Conservation (phyloP, 495 filamentous ascomycete genomes). For the Cercophora sp. region DNA sequence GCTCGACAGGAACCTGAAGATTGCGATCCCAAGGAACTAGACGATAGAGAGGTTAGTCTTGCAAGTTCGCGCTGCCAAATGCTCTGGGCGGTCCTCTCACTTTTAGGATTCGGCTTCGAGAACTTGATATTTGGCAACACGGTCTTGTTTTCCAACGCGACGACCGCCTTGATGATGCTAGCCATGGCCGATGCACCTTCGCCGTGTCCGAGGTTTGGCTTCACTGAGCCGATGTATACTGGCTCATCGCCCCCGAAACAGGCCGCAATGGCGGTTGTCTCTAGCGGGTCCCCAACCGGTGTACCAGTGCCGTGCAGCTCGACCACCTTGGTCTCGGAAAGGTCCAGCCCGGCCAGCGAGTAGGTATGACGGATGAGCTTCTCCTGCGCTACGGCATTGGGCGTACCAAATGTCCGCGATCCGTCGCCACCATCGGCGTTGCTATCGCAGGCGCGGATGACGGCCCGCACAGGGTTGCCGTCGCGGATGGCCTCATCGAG, state of each 20-base stretch:
- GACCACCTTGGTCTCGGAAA: slow-evolving; percentile 36
- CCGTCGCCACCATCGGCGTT: slow-evolving; percentile 52
- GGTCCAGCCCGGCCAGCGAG: slow-evolving; percentile 35
- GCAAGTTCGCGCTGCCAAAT: too few relatives aligned
- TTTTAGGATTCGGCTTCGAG: slow-evolving; percentile 35
- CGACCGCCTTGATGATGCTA: slow-evolving; percentile 49
- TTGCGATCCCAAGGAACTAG: slow-evolving; percentile 39
- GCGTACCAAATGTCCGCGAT: slow-evolving; percentile 45
- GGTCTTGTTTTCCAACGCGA: slow-evolving; percentile 49
- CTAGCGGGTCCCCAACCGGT: slow-evolving; percentile 4
- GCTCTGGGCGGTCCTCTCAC: too few relatives aligned
- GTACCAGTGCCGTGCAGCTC: slow-evolving; percentile 33
- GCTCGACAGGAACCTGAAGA: slow-evolving; percentile 25
- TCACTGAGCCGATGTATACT: slow-evolving; percentile 34
- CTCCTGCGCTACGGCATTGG: slow-evolving; percentile 44
- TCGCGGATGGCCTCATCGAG: slow-evolving; percentile 44
- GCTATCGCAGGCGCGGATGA: slow-evolving; percentile 47
- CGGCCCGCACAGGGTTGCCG: slow-evolving; percentile 47
- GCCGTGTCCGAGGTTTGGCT: slow-evolving; percentile 49
- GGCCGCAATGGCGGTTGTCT: not conserved
- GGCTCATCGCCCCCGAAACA: not conserved
- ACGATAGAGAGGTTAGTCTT: too few relatives aligned
- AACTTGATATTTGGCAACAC: slow-evolving; percentile 41
- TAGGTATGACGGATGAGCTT: slow-evolving; percentile 43
- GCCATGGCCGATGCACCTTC: slow-evolving; percentile 51